These are phyloP conservation scores for Allantophomopsis lycopodina DNA, from an alignment of 2,329 filamentous ascomycete genomes.

Conservation along the genomic window DNA sequence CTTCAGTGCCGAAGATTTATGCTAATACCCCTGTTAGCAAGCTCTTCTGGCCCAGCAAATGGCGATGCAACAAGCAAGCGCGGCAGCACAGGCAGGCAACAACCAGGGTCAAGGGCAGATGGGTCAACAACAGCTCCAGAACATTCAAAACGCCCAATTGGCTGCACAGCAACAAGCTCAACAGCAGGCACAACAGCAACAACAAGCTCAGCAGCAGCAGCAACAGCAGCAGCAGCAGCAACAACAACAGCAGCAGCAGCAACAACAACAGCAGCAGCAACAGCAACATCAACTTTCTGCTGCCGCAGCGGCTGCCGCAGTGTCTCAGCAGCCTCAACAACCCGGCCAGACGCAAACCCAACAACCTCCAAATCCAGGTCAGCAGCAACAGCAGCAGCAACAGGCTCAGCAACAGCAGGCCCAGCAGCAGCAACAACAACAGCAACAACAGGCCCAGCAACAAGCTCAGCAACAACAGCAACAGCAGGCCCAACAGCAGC, in stretches of 20 bases:
- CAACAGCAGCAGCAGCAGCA: slow-evolving; percentile 37
- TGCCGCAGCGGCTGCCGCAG: slow-evolving; percentile 2
- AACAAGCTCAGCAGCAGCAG: slow-evolving; percentile 32
- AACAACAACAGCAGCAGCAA: slow-evolving; percentile 24
- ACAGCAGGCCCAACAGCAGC: slow-evolving; percentile 12
- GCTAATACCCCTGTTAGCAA: slow-evolving; percentile 6
- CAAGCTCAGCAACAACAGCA: slow-evolving; percentile 24
- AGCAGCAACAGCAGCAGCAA: slow-evolving; percentile 23
- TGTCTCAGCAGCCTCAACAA: slow-evolving; percentile 24
- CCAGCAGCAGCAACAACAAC: slow-evolving; percentile 21
- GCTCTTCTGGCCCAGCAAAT: slow-evolving; percentile 33
- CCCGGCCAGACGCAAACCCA: slow-evolving; percentile 33
- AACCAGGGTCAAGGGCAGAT: slow-evolving; percentile 33
- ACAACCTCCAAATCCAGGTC: slow-evolving; percentile 30
- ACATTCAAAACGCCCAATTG: slow-evolving; percentile 26
- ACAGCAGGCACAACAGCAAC: slow-evolving; percentile 32
- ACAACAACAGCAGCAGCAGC: slow-evolving; percentile 24
- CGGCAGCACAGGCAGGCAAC: slow-evolving; percentile 25
- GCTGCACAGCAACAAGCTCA: slow-evolving; percentile 21
- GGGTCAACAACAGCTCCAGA: slow-evolving; percentile 30
- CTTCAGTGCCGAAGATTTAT: slow-evolving; percentile 7
- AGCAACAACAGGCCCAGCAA: slow-evolving; percentile 24
- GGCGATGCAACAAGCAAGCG: slow-evolving; percentile 27
- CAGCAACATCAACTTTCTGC: slow-evolving; percentile 23
- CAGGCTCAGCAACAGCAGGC: slow-evolving; percentile 25